Evolutionary conservation across 352 stramenopile genomes (phyloP), one percentile per base, ranked within the genome.

Genomic region (Globisporangium iwayamae): DNA sequence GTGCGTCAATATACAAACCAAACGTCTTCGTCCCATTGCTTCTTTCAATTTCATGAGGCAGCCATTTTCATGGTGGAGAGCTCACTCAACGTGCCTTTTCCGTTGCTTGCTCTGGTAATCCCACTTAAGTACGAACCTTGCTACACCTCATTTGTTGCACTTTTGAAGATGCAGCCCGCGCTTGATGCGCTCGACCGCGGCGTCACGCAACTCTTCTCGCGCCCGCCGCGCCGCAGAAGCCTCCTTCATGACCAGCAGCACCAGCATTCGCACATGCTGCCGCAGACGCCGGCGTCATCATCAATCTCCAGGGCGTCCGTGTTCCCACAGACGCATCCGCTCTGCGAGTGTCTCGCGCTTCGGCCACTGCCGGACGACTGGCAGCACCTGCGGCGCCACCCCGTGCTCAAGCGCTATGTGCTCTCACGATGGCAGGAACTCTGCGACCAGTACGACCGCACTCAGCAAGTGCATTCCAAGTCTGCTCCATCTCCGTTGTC

Each of bases 391-490:
- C 62, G 18, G 10, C 78, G 68, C 3, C 76, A 72, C 58, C 74
- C 78, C 1, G 78, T 87, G 57, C 75, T 87, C 45, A 82, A 78
- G 63, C 75, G 74, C 22, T 65, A 81, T 20, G 63, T 87, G 41
- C 71, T 87, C 53, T 43, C 36, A 9, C 61, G 73, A 32, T 87
- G 76, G 56, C 45, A 55, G 9, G 1, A 22, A 10, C 18, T 67
- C 69, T 58, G 63, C 58, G 61, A 63, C 32, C 39, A 76, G 66
- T 52, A 54, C 45, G 46, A 75, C 32, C 34, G 16, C 41, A 18
- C 30, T 5, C 59, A 52, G 41, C 46, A 36, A 18, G 28, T 45
- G n/a, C 22, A 39, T 22, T 16, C 2, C 11, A 36, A 52, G 28
- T 18, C 41, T 20, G 20, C 61, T 52, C n/a, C 28, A 22, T 62